Evolutionary conservation across 1,139 yeast species (phyloP).

Genomic region (Zygosaccharomyces pseudobailii): DNA sequence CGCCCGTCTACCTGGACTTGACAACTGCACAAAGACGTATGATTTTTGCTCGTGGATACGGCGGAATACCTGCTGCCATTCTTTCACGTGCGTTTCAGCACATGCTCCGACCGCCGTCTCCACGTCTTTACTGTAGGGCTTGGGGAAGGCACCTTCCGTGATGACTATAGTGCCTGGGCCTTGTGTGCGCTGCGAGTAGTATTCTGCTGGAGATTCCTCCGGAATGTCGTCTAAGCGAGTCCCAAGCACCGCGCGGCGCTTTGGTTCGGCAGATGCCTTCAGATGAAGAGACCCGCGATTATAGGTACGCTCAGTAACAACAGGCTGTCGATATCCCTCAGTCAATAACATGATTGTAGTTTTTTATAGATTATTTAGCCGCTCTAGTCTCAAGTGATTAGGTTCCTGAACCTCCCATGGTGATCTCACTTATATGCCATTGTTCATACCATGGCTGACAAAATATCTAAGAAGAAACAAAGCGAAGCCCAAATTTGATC

Average conservation of each 20-base stretch:
- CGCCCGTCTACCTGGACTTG: slow-evolving; percentile 57
- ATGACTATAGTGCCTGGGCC: slow-evolving; percentile 37
- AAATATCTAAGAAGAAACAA: no score
- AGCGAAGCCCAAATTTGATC: no score
- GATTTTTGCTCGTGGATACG: slow-evolving; percentile 53
- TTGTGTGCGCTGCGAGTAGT: slow-evolving; percentile 36
- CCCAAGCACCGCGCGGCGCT: background rate
- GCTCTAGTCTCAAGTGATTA: no score
- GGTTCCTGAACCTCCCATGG: no score
- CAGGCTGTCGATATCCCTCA: no score
- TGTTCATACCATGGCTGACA: background rate
- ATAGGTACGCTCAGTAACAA: no score
- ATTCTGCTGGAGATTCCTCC: slow-evolving; percentile 31
- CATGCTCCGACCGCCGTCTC: slow-evolving; percentile 15
- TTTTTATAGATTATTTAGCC: no score
- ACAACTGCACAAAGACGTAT: slow-evolving; percentile 50
- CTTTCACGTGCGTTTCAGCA: slow-evolving; percentile 39
- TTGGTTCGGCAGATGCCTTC: background rate
- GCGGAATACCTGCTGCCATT: slow-evolving; percentile 48
- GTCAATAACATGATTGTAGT: no score
- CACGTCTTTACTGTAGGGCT: slow-evolving; percentile 18
- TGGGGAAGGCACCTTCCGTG: slow-evolving; percentile 35
- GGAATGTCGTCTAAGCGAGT: background rate
- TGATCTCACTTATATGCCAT: background rate
- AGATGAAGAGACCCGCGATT: no score